Conservation (phyloP, 148 eudicot species). For the Chenopodium formosanum region DNA sequence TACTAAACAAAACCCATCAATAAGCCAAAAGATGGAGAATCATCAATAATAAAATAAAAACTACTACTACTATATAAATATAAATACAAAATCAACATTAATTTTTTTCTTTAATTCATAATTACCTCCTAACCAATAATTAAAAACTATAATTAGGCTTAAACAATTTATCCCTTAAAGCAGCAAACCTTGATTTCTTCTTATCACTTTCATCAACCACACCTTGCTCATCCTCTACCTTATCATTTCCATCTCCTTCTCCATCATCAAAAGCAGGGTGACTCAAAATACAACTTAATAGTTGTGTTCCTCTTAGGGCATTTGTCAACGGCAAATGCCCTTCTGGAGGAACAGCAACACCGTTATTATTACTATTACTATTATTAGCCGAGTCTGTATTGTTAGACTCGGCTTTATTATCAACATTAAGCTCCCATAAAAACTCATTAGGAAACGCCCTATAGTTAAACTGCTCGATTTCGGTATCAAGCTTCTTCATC, state of each 20-base stretch:
- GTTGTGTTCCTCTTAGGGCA: conserved; percentile 87
- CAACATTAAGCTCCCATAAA: conserved; percentile 54
- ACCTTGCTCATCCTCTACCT: conserved; percentile 7
- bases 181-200: conserved; percentile 35
- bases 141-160: conserved; percentile 65
- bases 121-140: conserved; percentile 5
- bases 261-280: conserved; percentile 76
- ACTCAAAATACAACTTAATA: conserved; percentile 50
- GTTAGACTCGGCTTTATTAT: too few relatives aligned
- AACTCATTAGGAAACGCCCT: conserved; percentile 80
- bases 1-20: conserved; percentile 2
- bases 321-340: conserved; percentile 93
- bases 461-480: conserved; percentile 78
- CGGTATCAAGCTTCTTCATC: conserved; percentile 93
- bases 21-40: conserved; percentile 1
- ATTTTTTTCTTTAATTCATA: not conserved
- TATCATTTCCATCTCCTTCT: conserved; percentile 22
- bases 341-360: conserved; percentile 49
- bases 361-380: not conserved
- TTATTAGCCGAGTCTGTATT: not conserved
- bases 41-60: not conserved
- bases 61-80: not conserved
- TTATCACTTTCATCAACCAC: conserved; percentile 22
- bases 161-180: conserved; percentile 44
- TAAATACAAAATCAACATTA: not conserved